These are phyloP conservation scores for Rhynchospora pubera DNA, from an alignment of 176 grass and related monocot genomes.

Conservation along the genomic window DNA sequence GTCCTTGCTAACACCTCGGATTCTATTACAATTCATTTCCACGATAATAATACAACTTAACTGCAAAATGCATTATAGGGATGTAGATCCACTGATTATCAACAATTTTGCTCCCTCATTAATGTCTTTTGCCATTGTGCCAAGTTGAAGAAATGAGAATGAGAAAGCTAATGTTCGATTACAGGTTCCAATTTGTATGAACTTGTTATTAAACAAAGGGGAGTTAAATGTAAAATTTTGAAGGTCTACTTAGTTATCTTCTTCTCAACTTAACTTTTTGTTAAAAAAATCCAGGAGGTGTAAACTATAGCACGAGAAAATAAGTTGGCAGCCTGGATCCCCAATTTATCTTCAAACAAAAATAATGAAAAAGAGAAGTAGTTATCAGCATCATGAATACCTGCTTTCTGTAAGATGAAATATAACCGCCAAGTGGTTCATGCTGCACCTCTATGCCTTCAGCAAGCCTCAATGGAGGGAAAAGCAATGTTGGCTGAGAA, in stretches of 20 bases:
- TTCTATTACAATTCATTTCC: too few relatives aligned
- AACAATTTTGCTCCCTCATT: not conserved
- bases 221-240: not conserved
- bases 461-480: conserved; percentile 83
- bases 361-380: not conserved
- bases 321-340: too few relatives aligned
- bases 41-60: too few relatives aligned
- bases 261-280: not conserved
- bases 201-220: not conserved
- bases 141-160: not conserved
- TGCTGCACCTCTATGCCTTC: conserved; percentile 88
- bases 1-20: not conserved
- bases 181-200: not conserved
- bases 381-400: conserved; percentile 34
- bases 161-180: not conserved
- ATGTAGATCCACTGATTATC: not conserved
- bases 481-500: conserved; percentile 87
- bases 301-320: not conserved
- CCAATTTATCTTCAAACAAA: too few relatives aligned
- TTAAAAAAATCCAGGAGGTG: not conserved
- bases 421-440: conserved; percentile 76
- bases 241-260: not conserved
- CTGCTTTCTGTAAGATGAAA: conserved; percentile 93
- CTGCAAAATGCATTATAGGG: too few relatives aligned
- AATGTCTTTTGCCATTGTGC: not conserved